Conservation (phyloP, 2,329 filamentous ascomycete species). For the Tolypocladium nubicola region DNA sequence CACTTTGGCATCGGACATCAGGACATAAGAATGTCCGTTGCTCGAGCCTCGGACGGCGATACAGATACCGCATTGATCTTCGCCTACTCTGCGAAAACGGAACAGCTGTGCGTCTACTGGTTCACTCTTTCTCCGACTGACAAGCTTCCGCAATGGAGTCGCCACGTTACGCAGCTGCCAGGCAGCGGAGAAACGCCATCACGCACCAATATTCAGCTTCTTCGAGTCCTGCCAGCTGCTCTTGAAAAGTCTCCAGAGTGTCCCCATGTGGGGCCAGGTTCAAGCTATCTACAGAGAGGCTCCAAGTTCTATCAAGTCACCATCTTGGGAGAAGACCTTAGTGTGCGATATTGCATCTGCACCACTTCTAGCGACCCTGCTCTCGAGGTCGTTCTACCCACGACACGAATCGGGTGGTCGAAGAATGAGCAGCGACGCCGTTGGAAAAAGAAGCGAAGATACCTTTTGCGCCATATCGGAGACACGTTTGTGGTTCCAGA, state of each 20-base stretch:
- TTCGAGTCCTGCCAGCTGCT: constrained; percentile 17
- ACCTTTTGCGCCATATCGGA: constrained; percentile 16
- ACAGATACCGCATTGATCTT: constrained; percentile 18
- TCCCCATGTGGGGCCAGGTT: constrained; percentile 12
- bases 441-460: constrained; percentile 17
- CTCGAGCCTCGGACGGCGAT: constrained; percentile 11
- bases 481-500: constrained; percentile 27
- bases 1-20: constrained; percentile 15
- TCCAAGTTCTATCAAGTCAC: constrained; percentile 37
- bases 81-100: constrained; percentile 18
- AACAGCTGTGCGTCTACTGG: constrained; percentile 25
- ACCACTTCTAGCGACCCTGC: constrained; percentile 12
- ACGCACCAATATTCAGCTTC: constrained; percentile 10
- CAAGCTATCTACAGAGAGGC: constrained; percentile 19
- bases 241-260: constrained; percentile 7
- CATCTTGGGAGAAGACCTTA: constrained; percentile 29
- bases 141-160: constrained; percentile 24
- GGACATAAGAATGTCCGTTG: constrained; percentile 18
- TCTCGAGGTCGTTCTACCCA: constrained; percentile 17
- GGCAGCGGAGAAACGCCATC: constrained; percentile 2
- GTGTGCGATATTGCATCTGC: constrained; percentile 29
- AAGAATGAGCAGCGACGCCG: constrained; percentile 12
- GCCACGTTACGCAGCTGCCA: constrained; percentile 20
- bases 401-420: constrained; percentile 14
- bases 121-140: constrained; percentile 14